Percentiles rank a stretch among this genome's conserved stretches.
phyloP scores from a whole-genome alignment of 2,329 filamentous ascomycete genomes.

The Fusarium avenaceum region DNA sequence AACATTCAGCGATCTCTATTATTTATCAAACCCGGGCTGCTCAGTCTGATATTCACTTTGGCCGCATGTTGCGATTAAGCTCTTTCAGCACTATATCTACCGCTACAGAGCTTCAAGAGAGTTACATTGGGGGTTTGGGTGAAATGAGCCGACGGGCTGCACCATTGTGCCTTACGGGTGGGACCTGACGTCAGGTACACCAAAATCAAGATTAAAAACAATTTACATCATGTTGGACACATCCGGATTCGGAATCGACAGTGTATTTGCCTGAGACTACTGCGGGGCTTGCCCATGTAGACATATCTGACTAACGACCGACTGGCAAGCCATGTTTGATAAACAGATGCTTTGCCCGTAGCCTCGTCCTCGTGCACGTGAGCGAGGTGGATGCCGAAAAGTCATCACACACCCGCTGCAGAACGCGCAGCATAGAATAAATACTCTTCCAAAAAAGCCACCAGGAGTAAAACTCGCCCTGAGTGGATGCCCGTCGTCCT shows the following conservation, averaged over 20 bases:
- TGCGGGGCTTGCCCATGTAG: conserved; percentile 52
- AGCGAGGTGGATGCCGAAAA: conserved; percentile 34
- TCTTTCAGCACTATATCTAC: not conserved
- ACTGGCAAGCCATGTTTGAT: conserved; percentile 53
- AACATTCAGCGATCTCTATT: conserved; percentile 5
- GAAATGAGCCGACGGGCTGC: not conserved
- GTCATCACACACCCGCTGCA: conserved; percentile 20
- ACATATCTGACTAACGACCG: conserved; percentile 51
- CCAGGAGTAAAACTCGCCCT: conserved; percentile 48
- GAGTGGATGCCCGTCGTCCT: conserved; percentile 52
- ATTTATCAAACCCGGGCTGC: conserved; percentile 16
- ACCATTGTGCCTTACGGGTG: conserved; percentile 12
- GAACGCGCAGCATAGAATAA: conserved; percentile 45
- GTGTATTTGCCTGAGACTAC: conserved; percentile 54
- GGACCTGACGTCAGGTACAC: conserved; percentile 10
- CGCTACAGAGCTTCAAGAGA: not conserved
- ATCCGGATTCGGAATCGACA: conserved; percentile 44
- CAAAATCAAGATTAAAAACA: conserved; percentile 6
- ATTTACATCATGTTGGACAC: conserved; percentile 12
- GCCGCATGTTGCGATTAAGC: not conserved
- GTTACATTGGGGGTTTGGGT: not conserved
- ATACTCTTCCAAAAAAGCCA: conserved; percentile 49
- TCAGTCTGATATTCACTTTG: conserved; percentile 5
- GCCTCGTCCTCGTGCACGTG: conserved; percentile 47
- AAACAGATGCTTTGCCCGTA: conserved; percentile 51